Base-by-base conservation (phyloP, 2,329 filamentous ascomycete species). In the Coniochaeta pulveracea region DNA sequence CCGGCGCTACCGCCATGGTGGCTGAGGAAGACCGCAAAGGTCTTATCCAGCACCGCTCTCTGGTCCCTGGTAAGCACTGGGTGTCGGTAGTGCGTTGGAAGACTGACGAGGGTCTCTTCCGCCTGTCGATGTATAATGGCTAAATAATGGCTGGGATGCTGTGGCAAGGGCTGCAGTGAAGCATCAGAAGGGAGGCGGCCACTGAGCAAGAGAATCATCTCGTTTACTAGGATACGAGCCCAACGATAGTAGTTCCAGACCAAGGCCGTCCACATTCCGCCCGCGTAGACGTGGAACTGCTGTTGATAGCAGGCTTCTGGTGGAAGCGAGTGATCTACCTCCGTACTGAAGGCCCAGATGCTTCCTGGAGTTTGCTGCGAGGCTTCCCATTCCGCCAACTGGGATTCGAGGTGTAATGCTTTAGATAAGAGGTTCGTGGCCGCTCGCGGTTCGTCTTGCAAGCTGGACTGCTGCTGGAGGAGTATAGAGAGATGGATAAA, bases 181-280 rank as follows among this genome's bases (percentile, higher is more conserved):
- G n/a, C n/a, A n/a, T n/a, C n/a, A n/a, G 44, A 32, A 0, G 66
- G 65, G 34, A 57, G 60, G 1, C 44, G 46, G 24, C 51, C 49
- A 5, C 50, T 48, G 19, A 60, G 46, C 9, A 57, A 54, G 8
- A 69, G 48, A 10, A 77, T 60, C 26, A 61, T 56, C 39, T 73
- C 61, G 44, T 61, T 66, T 11, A 64, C 46, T 8, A 76, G 49
- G 16, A 75, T 64, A n/a, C 69, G 64, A 6, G 62, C 60, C 60
- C 69, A 74, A 16, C 74, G 69, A 42, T 69, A 74, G 41, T 76
- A 65, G 38, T 69, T 72, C 69, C 69, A 77, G 25, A 69, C 58
- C 16, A 66, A 61, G 7, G 64, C 67, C 12, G 62, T 53, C 59
- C 64, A 72, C 35, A 72, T 61, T 10, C 28, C 28, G 39, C 67